Percentiles rank a stretch among this genome's conserved stretches.
Conservation (phyloP, 768 basidiomycete species). For the Rubroboletus satanas region DNA sequence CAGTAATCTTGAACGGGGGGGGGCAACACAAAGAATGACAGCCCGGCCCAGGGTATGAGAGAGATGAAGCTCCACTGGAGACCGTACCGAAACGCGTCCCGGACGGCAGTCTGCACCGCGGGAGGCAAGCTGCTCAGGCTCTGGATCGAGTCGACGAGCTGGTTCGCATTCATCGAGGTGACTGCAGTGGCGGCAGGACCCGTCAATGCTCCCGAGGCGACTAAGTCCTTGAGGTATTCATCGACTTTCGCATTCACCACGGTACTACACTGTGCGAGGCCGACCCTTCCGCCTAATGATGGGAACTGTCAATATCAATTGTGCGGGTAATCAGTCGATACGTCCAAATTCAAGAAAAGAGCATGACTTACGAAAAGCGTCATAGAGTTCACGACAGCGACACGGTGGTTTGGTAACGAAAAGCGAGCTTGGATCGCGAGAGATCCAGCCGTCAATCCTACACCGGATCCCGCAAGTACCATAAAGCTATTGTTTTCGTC, state of each 20-base stretch:
- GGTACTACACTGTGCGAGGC: not conserved
- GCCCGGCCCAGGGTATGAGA: constrained; percentile 39
- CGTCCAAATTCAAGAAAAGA: not conserved
- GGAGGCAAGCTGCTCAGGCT: not conserved
- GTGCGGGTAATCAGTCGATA: not conserved
- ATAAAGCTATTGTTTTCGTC: not conserved
- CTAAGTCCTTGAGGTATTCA: not conserved
- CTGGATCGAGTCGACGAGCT: not conserved
- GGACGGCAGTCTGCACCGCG: not conserved
- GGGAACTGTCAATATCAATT: not conserved
- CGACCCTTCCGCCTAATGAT: not conserved
- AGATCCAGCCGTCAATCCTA: not conserved
- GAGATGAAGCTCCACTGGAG: constrained; percentile 31
- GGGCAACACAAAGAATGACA: constrained; percentile 21
- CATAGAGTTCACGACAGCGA: not conserved
- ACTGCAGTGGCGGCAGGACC: not conserved
- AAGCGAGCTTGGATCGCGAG: not conserved
- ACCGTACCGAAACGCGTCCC: not conserved
- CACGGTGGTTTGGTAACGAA: not conserved
- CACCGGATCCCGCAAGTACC: not conserved
- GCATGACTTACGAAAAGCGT: not conserved
- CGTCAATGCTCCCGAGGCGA: not conserved
- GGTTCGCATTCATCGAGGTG: not conserved
- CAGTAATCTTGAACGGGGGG: not conserved
- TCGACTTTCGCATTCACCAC: not conserved